Evolutionary conservation across 106 monocot species (phyloP).

Genomic region (Phalaenopsis aphrodite): DNA sequence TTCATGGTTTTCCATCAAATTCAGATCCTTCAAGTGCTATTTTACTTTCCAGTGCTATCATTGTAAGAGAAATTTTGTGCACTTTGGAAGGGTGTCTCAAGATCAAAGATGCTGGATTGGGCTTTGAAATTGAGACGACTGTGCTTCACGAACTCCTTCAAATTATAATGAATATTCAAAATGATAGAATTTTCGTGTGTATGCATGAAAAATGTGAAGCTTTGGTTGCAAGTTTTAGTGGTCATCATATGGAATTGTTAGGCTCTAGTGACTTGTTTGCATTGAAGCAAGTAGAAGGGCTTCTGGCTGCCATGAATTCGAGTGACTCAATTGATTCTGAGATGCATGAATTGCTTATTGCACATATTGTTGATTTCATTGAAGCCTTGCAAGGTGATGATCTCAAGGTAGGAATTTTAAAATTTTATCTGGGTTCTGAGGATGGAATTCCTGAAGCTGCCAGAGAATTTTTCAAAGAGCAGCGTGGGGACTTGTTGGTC

Average conservation of each 20-base stretch:
- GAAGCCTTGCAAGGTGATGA: slow-evolving; percentile 43
- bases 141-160: slow-evolving; percentile 36
- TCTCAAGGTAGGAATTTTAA: slow-evolving; percentile 38
- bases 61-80: slow-evolving; percentile 48
- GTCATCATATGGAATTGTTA: slow-evolving; percentile 18
- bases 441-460: slow-evolving; percentile 25
- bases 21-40: slow-evolving; percentile 37
- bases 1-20: slow-evolving; percentile 85
- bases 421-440: slow-evolving; percentile 46
- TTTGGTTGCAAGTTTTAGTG: slow-evolving; percentile 40
- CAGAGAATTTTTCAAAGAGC: slow-evolving; percentile 29
- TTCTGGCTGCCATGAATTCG: slow-evolving; percentile 42
- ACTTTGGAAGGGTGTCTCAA: slow-evolving; percentile 54
- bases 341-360: slow-evolving; percentile 56
- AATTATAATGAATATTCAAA: slow-evolving; percentile 51
- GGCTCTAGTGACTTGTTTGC: slow-evolving; percentile 46
- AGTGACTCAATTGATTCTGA: slow-evolving; percentile 20
- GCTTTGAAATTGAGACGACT: slow-evolving; percentile 20
- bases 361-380: slow-evolving; percentile 37
- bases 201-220: slow-evolving; percentile 65
- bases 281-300: slow-evolving; percentile 63
- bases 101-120: slow-evolving; percentile 22
- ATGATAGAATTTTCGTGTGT: slow-evolving; percentile 48
- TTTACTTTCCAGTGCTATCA: slow-evolving; percentile 66
- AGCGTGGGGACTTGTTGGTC: slow-evolving; percentile 45